Evolutionary conservation across 306 rosid genomes (phyloP).

Genomic region (Geum urbanum): DNA sequence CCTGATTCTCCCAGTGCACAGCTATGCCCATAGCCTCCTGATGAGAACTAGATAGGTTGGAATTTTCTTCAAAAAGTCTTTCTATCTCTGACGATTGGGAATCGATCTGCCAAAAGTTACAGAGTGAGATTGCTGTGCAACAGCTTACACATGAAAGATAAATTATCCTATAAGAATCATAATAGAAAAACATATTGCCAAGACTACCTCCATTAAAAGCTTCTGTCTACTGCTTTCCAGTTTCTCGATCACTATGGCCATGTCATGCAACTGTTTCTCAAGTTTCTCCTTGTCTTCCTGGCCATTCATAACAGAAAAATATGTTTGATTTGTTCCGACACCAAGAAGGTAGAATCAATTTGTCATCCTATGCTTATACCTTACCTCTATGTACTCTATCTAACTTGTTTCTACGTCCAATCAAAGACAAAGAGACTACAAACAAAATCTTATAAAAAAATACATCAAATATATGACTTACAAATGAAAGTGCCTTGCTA

Average conservation of each 20-base stretch:
- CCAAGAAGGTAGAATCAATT: background rate
- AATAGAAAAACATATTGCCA: conserved; percentile 4
- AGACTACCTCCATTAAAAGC: conserved; percentile 71
- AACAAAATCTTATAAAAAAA: background rate
- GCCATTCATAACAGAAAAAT: background rate
- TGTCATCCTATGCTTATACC: background rate
- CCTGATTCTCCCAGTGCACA: conserved; percentile 83
- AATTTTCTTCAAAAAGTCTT: conserved; percentile 89
- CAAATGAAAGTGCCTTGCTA: conserved; percentile 52
- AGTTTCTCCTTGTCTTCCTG: conserved; percentile 86
- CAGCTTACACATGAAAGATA: conserved; percentile 15
- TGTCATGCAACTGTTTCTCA: conserved; percentile 85
- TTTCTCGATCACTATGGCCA: conserved; percentile 88
- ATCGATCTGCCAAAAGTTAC: conserved; percentile 60
- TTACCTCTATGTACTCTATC: background rate
- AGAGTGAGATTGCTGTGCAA: conserved; percentile 22
- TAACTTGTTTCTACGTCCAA: background rate
- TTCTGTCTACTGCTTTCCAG: conserved; percentile 93
- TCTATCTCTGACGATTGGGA: conserved; percentile 88
- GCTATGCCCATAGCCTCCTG: conserved; percentile 56
- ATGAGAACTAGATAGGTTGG: conserved; percentile 58
- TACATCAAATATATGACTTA: conserved; percentile 32
- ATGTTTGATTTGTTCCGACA: background rate
- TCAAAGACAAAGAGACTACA: background rate
- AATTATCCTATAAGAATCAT: conserved; percentile 12